These are phyloP conservation scores for Tubosaeta sp. DNA, from an alignment of 768 basidiomycete genomes.

Conservation along the genomic window DNA sequence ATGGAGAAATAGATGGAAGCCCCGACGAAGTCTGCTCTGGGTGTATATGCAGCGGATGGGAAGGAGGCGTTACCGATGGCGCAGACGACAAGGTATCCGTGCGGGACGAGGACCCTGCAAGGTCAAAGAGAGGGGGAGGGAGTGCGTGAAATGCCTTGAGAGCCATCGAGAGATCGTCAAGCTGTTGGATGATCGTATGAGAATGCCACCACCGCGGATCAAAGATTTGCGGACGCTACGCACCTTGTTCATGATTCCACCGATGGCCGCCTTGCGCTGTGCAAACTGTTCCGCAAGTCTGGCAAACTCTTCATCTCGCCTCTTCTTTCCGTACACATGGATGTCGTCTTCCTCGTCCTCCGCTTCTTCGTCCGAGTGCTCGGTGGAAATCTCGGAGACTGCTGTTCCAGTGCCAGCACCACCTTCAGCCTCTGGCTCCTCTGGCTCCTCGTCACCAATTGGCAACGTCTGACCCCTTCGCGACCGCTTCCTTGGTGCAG, in stretches of 20 bases:
- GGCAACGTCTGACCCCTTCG: slow-evolving; percentile 34
- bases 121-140: slow-evolving; percentile 38
- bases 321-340: slow-evolving; percentile 50
- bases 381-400: slow-evolving; percentile 22
- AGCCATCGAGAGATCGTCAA: slow-evolving; percentile 30
- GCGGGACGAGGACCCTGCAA: slow-evolving; percentile 23
- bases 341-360: slow-evolving; percentile 41
- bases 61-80: slow-evolving; percentile 14
- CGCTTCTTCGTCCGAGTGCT: slow-evolving; percentile 33
- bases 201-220: neutral
- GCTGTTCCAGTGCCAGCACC: slow-evolving; percentile 7
- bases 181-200: slow-evolving; percentile 10
- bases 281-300: slow-evolving; percentile 65
- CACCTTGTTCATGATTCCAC: slow-evolving; percentile 73
- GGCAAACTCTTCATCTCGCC: slow-evolving; percentile 65
- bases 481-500: slow-evolving; percentile 16
- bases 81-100: slow-evolving; percentile 29
- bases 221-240: neutral
- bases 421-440: slow-evolving; percentile 14
- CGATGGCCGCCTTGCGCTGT: slow-evolving; percentile 63
- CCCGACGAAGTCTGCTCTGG: slow-evolving; percentile 1
- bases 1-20: slow-evolving; percentile 5
- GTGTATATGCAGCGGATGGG: slow-evolving; percentile 5
- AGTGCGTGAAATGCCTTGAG: slow-evolving; percentile 43
- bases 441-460: slow-evolving; percentile 26